phyloP scores from a whole-genome alignment of 805 yeast genomes.

The Lipomyces sp. region DNA sequence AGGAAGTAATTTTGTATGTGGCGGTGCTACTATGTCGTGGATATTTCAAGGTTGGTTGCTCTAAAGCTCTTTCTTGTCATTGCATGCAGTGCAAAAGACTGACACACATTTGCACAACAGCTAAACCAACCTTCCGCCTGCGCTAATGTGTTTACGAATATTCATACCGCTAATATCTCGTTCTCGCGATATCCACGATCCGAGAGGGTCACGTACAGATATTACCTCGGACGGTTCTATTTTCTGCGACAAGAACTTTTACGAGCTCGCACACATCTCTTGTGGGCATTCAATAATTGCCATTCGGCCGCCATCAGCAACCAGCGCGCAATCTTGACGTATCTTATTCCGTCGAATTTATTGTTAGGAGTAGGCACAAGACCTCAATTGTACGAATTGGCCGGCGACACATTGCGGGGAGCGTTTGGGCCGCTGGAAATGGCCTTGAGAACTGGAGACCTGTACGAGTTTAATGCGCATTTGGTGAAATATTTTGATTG shows the following conservation, averaged over 20 bases:
- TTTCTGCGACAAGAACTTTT: conserved; percentile 57
- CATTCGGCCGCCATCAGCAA: conserved; percentile 45
- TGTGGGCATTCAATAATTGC: conserved; percentile 57
- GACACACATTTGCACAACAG: conserved; percentile 46
- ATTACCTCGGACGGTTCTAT: conserved; percentile 61
- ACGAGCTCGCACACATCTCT: conserved; percentile 58
- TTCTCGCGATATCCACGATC: conserved; percentile 50
- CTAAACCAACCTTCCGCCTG: conserved; percentile 44
- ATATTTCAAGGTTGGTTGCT: conserved; percentile 52
- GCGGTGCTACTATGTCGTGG: conserved; percentile 61
- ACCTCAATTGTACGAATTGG: conserved; percentile 34
- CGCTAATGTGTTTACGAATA: conserved; percentile 59
- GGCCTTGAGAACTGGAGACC: conserved; percentile 53
- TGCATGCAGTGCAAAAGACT: conserved; percentile 9
- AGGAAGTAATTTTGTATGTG: conserved; percentile 56
- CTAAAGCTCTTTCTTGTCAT: not conserved
- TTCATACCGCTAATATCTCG: conserved; percentile 53
- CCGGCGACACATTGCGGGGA: conserved; percentile 41
- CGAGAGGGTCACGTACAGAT: conserved; percentile 62
- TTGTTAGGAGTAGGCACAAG: conserved; percentile 60
- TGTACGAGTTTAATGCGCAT: conserved; percentile 46
- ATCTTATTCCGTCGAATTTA: conserved; percentile 58
- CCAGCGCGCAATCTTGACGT: conserved; percentile 51
- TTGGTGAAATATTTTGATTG: conserved; percentile 43
- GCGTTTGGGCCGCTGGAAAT: conserved; percentile 50